These are phyloP conservation scores for Stemphylium vesicarium DNA, from an alignment of 2,329 filamentous ascomycete species.

Conservation along the genomic window DNA sequence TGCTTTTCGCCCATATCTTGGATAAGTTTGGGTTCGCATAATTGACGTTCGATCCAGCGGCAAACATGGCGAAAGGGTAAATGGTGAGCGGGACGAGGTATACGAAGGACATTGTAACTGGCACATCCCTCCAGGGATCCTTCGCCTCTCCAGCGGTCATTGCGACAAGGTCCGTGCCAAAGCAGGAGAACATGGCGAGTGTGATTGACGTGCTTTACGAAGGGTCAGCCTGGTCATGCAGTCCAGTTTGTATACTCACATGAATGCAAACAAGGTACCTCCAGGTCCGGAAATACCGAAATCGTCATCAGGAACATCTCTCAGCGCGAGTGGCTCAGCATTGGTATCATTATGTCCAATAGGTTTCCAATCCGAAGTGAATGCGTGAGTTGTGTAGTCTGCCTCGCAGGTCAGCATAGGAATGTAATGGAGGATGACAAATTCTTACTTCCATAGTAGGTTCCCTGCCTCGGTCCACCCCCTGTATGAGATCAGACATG, in stretches of 20 bases:
- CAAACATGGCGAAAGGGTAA: constrained; percentile 36
- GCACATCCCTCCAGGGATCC: constrained; percentile 38
- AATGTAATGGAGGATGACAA: not conserved
- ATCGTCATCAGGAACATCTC: constrained; percentile 17
- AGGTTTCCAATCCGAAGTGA: constrained; percentile 33
- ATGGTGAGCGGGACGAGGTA: constrained; percentile 36
- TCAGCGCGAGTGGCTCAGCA: constrained; percentile 2
- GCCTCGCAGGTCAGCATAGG: not conserved
- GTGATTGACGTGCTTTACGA: constrained; percentile 33
- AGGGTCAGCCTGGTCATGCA: not conserved
- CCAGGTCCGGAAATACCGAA: constrained; percentile 32
- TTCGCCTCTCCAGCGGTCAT: constrained; percentile 43
- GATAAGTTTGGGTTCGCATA: constrained; percentile 33
- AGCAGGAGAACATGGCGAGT: constrained; percentile 42
- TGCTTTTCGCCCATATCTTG: constrained; percentile 25
- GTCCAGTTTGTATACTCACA: constrained; percentile 21
- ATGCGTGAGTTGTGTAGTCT: constrained; percentile 31
- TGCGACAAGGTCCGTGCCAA: constrained; percentile 39
- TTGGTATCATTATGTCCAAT: constrained; percentile 24
- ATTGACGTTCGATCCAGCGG: constrained; percentile 39
- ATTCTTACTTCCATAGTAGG: constrained; percentile 19
- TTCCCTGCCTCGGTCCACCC: constrained; percentile 17
- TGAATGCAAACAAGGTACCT: constrained; percentile 37
- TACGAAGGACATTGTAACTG: constrained; percentile 40
- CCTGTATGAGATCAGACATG: constrained; percentile 2